phyloP scores from a whole-genome alignment of 305 asterid species.

The Fraxinus dipetala region DNA sequence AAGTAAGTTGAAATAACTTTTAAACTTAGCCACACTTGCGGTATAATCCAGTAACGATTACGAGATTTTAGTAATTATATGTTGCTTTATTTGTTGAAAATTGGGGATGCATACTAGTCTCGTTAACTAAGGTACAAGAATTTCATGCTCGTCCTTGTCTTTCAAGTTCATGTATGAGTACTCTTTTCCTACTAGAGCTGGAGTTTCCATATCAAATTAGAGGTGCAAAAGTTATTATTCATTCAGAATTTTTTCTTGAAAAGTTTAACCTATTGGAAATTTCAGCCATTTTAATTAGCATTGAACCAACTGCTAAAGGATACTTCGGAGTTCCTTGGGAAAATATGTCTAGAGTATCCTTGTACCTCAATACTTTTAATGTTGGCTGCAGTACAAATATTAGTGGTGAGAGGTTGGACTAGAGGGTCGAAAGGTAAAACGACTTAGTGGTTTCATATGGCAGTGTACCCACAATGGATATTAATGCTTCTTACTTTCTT shows the following conservation, averaged over 20 bases:
- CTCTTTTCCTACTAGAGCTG: not conserved
- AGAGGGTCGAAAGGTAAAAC: not conserved
- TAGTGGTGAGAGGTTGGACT: not conserved
- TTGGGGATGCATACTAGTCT: not conserved
- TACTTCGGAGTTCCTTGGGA: not conserved
- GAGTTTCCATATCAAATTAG: not conserved
- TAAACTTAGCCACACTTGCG: not conserved
- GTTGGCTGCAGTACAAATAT: not conserved
- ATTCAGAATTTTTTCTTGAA: not conserved
- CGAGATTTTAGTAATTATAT: not conserved
- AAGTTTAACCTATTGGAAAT: not conserved
- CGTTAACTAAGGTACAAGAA: not conserved
- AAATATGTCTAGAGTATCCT: not conserved
- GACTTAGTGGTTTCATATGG: not conserved
- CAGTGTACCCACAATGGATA: not conserved
- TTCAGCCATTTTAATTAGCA: not conserved
- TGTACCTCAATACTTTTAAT: not conserved
- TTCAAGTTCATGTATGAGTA: not conserved
- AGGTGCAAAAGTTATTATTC: not conserved
- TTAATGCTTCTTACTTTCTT: too few species aligned
- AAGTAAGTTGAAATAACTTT: not conserved
- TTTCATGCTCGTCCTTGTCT: not conserved
- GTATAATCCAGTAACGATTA: not conserved
- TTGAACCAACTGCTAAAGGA: not conserved
- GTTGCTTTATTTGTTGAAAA: not conserved